A percentile compares a stretch with the other conserved stretches of the same genome.
phyloP scores from a whole-genome alignment of 805 yeast species.

The Ogataea haglerorum region DNA sequence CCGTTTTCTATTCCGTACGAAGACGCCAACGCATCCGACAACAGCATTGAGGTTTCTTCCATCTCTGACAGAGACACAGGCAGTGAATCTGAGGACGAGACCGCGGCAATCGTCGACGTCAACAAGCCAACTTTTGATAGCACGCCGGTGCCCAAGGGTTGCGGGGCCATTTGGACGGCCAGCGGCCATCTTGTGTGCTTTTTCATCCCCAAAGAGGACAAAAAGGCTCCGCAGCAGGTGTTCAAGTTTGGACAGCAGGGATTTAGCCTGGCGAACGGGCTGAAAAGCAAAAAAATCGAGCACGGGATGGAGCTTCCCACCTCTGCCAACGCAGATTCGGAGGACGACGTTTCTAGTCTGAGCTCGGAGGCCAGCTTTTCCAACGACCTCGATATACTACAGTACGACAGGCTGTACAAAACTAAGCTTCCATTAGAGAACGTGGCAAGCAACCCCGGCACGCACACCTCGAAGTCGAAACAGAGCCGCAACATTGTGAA shows the following conservation, averaged over 20 bases:
- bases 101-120: conserved; percentile 5
- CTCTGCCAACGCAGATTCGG: conserved; percentile 18
- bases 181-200: conserved; percentile 80
- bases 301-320: conserved; percentile 20
- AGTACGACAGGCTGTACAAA: conserved; percentile 51
- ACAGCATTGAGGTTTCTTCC: conserved; percentile 21
- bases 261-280: conserved; percentile 38
- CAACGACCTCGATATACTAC: conserved; percentile 65
- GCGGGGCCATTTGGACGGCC: conserved; percentile 87
- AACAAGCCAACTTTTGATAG: conserved; percentile 53
- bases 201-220: conserved; percentile 56
- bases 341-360: conserved; percentile 28
- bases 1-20: conserved; percentile 31
- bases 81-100: conserved; percentile 26
- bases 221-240: conserved; percentile 36
- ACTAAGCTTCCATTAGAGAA: conserved; percentile 52
- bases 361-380: conserved; percentile 57
- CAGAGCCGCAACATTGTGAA: conserved; percentile 52
- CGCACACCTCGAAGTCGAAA: conserved; percentile 22
- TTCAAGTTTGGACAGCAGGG: conserved; percentile 55
- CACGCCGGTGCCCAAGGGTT: conserved; percentile 89
- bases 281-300: conserved; percentile 26
- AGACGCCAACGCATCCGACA: conserved; percentile 27
- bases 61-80: conserved; percentile 16
- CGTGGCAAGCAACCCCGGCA: conserved; percentile 31